Base-by-base conservation (phyloP, 805 yeast genomes). In the Naumovozyma castellii region DNA sequence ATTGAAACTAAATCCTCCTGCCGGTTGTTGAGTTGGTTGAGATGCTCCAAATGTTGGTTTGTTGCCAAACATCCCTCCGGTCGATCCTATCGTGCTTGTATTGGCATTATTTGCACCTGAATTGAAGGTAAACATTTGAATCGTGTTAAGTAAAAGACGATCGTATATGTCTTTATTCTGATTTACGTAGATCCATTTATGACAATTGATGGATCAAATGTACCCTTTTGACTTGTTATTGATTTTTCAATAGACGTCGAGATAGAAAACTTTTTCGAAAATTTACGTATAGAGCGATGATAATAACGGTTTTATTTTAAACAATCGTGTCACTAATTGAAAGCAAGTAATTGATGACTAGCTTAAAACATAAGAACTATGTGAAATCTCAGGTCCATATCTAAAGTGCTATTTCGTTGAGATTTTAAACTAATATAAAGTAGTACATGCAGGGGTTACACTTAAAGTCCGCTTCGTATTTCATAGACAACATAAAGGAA, bases 71-170 rank as follows among this genome's bases (percentile, higher is more conserved):
- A 10, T 14, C 17, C 37, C 32, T 6, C 15, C 15, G 25, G 46
- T 41, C 8, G 43, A 36, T 32, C 46, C 45, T 10, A 43, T 42
- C 2, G 43, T 30, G 16, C 31, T 29, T 5, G 40, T 14, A 12
- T 39, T 38, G 14, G 37, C 39, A 18, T 41, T 29, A 40, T 38
- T 43, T 32, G 39, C 44, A n/a, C 41, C 29, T 30, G 43, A 41
- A 15, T 52, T 52, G 39, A 50, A 52, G 36, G 41, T 47, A 42
- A 50, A 48, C 54, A 50, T 49, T 14, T 22, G n/a, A n/a, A n/a
- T n/a, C n/a, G n/a, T n/a, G n/a, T n/a, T n/a, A n/a, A n/a, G n/a
- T n/a, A n/a, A n/a, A n/a, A n/a, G n/a, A n/a, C n/a, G n/a, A n/a
- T n/a, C n/a, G n/a, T n/a, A n/a, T n/a, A n/a, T n/a, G n/a, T n/a